phyloP scores from a whole-genome alignment of 2,329 filamentous ascomycete species.

The Blastomyces parvus region DNA sequence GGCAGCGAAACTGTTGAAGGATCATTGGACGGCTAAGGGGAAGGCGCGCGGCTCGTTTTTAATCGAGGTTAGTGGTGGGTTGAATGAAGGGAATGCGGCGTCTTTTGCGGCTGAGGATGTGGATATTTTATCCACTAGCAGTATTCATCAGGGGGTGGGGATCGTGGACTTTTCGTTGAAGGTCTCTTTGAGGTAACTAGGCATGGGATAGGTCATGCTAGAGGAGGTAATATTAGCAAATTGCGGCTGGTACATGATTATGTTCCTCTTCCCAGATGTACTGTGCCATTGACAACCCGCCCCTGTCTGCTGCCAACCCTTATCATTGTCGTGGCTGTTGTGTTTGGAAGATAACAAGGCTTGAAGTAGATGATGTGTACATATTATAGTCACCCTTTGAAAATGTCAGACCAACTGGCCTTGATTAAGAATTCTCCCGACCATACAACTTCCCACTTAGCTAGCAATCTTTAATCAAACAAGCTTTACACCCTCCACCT shows the following conservation, averaged over 20 bases:
- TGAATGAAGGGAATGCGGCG: slow-evolving; percentile 75
- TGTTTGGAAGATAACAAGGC: not conserved
- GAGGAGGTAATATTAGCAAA: not conserved
- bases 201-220: not conserved
- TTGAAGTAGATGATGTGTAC: not conserved
- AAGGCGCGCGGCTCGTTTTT: slow-evolving; percentile 57
- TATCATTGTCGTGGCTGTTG: not conserved
- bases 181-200: slow-evolving; percentile 43
- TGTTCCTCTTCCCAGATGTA: not conserved
- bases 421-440: no score
- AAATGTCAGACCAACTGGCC: no score
- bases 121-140: slow-evolving; percentile 92
- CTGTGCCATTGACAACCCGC: not conserved
- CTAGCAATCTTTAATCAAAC: no score
- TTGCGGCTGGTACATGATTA: not conserved
- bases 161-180: slow-evolving; percentile 96
- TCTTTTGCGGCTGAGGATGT: slow-evolving; percentile 67
- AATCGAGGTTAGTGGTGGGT: slow-evolving; percentile 83
- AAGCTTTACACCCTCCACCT: no score
- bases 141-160: slow-evolving; percentile 88
- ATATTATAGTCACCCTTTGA: not conserved
- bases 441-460: no score
- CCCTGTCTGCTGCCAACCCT: not conserved
- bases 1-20: slow-evolving; percentile 66
- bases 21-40: slow-evolving; percentile 64